phyloP scores from a whole-genome alignment of 345 rosid genomes.

The Ceriops tagal region DNA sequence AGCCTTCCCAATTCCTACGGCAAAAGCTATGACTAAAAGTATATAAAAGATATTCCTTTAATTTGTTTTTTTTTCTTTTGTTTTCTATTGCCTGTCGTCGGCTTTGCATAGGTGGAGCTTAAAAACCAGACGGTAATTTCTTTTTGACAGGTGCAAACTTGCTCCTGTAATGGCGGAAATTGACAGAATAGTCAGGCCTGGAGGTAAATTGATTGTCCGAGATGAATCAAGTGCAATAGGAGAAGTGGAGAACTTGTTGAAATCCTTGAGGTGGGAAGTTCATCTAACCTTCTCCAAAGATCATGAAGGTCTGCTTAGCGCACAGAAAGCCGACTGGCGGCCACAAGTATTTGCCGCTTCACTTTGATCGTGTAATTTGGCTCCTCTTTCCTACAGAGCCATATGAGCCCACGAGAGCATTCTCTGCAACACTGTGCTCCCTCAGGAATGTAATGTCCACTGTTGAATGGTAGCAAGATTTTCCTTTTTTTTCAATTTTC shows the following conservation, averaged over 20 bases:
- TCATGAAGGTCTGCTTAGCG: slow-evolving; percentile 81
- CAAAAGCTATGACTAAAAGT: no score
- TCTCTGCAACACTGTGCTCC: neutral
- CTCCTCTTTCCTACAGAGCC: neutral
- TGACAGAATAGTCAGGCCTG: slow-evolving; percentile 78
- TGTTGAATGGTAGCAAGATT: neutral
- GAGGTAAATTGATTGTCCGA: slow-evolving; percentile 77
- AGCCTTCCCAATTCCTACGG: no score
- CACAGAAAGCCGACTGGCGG: slow-evolving; percentile 94
- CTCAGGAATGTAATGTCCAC: no score
- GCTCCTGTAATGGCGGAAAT: slow-evolving; percentile 71
- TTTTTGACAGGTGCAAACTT: slow-evolving; percentile 61
- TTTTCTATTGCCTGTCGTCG: accelerated
- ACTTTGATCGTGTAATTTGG: slow-evolving; percentile 24
- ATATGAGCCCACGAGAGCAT: neutral
- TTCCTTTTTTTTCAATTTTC: neutral
- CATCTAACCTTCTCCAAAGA: slow-evolving; percentile 66
- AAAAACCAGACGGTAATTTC: neutral
- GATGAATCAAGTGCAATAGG: slow-evolving; percentile 60
- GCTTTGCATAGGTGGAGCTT: no score
- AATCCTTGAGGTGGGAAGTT: slow-evolving; percentile 88
- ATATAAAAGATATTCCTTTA: no score
- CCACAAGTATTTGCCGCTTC: slow-evolving; percentile 47
- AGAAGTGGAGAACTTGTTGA: slow-evolving; percentile 76
- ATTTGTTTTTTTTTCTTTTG: no score